Conservation (phyloP, 164 flowering plant species). For the Nymphaea thermarum region DNA sequence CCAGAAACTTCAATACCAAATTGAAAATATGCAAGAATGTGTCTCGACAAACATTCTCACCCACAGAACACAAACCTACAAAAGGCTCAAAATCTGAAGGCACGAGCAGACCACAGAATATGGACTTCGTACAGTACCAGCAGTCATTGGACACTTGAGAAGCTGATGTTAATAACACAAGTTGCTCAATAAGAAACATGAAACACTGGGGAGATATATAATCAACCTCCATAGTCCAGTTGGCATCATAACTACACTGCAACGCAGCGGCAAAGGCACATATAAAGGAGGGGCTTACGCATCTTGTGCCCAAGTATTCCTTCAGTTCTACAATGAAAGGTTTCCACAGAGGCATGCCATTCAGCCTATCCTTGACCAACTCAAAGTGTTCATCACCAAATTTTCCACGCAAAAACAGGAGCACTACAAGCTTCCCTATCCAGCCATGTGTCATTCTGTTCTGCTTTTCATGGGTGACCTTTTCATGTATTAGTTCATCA, state of each 20-base stretch:
- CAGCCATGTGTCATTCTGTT: conserved; percentile 27
- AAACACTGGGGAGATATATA: conserved; percentile 50
- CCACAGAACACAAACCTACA: neutral
- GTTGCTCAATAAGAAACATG: conserved; percentile 48
- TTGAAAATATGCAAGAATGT: conserved; percentile 1
- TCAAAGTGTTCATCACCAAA: conserved; percentile 15
- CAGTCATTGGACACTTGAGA: conserved; percentile 2
- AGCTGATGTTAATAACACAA: conserved; percentile 25
- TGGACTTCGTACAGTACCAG: conserved; percentile 32
- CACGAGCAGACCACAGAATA: conserved; percentile 34
- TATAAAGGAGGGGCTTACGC: conserved; percentile 5
- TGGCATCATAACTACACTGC: conserved; percentile 18
- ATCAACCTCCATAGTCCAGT: conserved; percentile 26
- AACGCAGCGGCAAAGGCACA: conserved; percentile 22
- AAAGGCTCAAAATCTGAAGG: conserved; percentile 10
- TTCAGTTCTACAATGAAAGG: conserved; percentile 17
- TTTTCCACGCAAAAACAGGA: conserved; percentile 30
- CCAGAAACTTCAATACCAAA: conserved; percentile 8
- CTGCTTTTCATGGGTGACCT: conserved; percentile 7
- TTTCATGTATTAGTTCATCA: conserved; percentile 17
- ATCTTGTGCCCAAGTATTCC: conserved; percentile 4
- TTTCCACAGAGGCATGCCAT: conserved; percentile 24
- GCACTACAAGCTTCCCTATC: conserved; percentile 35
- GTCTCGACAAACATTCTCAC: neutral
- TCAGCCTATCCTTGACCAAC: conserved; percentile 12